A percentile compares a stretch with the other conserved stretches of the same genome.
phyloP scores from a whole-genome alignment of 208 protist genomes.

The Acanthamoeba lenticulata region DNA sequence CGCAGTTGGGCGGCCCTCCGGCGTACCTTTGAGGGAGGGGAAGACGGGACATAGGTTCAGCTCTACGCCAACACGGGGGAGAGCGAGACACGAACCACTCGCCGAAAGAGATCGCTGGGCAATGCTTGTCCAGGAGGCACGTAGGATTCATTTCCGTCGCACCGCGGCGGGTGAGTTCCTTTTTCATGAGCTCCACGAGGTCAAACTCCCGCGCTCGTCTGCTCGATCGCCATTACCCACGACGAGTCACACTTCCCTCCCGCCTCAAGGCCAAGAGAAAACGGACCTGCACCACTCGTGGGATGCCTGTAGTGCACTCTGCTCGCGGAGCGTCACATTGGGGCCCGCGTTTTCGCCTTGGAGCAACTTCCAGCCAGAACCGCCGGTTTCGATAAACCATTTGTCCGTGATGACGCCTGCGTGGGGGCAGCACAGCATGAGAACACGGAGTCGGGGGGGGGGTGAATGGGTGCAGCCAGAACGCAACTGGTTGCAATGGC shows the following conservation, averaged over 20 bases:
- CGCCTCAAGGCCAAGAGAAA: too few species aligned
- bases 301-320: constrained; percentile 13
- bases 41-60: background rate
- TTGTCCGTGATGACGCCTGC: background rate
- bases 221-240: background rate
- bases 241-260: background rate
- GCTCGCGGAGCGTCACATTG: background rate
- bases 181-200: background rate
- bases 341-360: background rate
- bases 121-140: background rate
- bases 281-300: constrained; percentile 23
- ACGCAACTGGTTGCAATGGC: background rate
- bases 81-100: background rate
- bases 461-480: background rate
- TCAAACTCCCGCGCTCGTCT: constrained; percentile 59
- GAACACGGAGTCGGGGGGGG: background rate
- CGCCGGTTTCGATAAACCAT: constrained; percentile 62
- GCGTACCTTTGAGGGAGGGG: background rate
- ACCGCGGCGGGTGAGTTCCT: background rate
- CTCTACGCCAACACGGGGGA: background rate
- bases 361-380: constrained; percentile 36
- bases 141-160: background rate
- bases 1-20: constrained; percentile 18
- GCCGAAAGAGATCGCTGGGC: background rate
- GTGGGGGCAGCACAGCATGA: background rate